Evolutionary conservation across 2,329 filamentous ascomycete species (phyloP).

Genomic region (Xylaria sp.): DNA sequence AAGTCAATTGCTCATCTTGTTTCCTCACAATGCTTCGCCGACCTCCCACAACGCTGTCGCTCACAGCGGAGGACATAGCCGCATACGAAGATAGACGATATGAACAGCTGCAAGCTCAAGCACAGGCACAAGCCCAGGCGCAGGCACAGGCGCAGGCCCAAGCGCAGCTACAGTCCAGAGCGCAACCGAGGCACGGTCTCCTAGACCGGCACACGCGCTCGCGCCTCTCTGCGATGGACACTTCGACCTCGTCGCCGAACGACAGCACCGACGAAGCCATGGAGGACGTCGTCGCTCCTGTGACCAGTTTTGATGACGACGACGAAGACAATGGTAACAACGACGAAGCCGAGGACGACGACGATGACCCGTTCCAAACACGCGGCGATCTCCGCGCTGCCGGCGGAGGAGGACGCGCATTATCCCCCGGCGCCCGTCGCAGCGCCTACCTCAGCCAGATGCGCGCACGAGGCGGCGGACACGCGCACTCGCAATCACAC

Average conservation of each 20-base stretch:
- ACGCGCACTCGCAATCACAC: conserved; percentile 33
- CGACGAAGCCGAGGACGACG: background rate
- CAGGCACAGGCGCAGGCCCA: conserved; percentile 42
- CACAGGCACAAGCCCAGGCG: conserved; percentile 25
- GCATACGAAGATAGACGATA: conserved; percentile 74
- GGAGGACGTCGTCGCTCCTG: conserved; percentile 37
- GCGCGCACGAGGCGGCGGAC: conserved; percentile 38
- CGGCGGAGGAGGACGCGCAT: conserved; percentile 31
- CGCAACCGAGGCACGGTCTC: conserved; percentile 7
- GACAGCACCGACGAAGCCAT: conserved; percentile 44
- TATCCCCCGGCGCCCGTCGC: conserved; percentile 41
- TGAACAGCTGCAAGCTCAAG: conserved; percentile 31
- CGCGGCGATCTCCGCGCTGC: conserved; percentile 37
- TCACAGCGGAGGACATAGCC: conserved; percentile 77
- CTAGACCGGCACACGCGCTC: conserved; percentile 17
- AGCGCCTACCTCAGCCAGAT: conserved; percentile 43
- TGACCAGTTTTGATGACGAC: conserved; percentile 24
- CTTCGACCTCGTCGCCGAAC: conserved; percentile 36
- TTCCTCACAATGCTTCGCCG: conserved; percentile 69
- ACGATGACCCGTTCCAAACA: conserved; percentile 46
- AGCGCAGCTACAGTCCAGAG: conserved; percentile 28
- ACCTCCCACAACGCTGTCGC: conserved; percentile 72
- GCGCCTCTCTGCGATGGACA: conserved; percentile 40
- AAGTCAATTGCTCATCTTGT: conserved; percentile 4
- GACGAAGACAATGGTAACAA: conserved; percentile 31